Conservation (phyloP, 768 basidiomycete genomes). For the Chalciporus piperatus region DNA sequence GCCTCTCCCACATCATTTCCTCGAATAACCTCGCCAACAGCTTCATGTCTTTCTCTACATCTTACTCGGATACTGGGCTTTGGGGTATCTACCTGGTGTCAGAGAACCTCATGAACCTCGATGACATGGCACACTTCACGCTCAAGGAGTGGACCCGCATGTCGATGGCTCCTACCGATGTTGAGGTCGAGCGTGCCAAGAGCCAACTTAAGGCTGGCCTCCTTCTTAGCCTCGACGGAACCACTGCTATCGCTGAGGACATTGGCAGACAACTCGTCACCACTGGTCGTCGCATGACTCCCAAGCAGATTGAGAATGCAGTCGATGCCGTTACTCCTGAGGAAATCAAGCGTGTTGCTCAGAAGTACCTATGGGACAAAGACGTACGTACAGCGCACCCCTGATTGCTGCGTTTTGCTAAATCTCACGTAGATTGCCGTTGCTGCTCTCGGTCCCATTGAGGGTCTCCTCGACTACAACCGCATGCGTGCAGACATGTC, state of each 20-base stretch:
- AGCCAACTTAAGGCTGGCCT: constrained; percentile 96
- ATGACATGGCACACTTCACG: constrained; percentile 92
- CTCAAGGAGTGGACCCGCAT: constrained; percentile 95
- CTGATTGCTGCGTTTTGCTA: constrained; percentile 3
- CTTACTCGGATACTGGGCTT: constrained; percentile 96
- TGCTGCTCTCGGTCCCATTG: constrained; percentile 85
- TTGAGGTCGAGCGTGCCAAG: constrained; percentile 96
- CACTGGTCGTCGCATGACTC: constrained; percentile 84
- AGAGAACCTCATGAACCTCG: constrained; percentile 91
- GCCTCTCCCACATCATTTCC: constrained; percentile 87
- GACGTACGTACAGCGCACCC: constrained; percentile 56
- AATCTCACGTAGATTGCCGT: constrained; percentile 61
- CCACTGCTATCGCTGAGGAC: constrained; percentile 95
- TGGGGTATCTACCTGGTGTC: constrained; percentile 98
- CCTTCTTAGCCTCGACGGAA: constrained; percentile 89
- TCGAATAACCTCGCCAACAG: constrained; percentile 96
- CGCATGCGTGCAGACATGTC: constrained; percentile 84
- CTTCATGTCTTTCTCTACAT: constrained; percentile 99
- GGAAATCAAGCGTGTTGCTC: constrained; percentile 91
- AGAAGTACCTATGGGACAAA: constrained; percentile 97
- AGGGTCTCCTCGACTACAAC: constrained; percentile 94
- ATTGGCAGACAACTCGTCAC: constrained; percentile 98
- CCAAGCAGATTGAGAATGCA: constrained; percentile 90
- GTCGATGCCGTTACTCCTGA: constrained; percentile 85
- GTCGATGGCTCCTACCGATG: constrained; percentile 78